phyloP scores from a whole-genome alignment of 116 monocot species.

The Iris pallida region DNA sequence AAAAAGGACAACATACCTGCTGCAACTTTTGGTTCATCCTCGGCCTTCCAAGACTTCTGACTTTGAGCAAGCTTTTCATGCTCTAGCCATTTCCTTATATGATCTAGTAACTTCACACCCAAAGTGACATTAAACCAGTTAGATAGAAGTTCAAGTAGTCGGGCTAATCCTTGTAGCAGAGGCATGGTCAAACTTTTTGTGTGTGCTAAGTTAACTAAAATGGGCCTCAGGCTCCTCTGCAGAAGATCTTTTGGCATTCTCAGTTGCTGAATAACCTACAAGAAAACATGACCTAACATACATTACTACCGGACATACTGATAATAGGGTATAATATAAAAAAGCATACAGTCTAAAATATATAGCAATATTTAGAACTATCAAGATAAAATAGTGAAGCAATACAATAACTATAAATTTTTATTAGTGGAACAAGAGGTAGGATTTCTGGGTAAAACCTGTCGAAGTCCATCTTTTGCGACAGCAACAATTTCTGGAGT shows the following conservation, averaged over 20 bases:
- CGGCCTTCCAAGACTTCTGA: constrained; percentile 94
- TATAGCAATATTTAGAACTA: too few species aligned
- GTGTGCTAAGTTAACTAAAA: constrained; percentile 87
- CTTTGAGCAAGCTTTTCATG: constrained; percentile 96
- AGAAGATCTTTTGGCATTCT: constrained; percentile 97
- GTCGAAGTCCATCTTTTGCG: constrained; percentile 97
- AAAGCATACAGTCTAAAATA: not conserved
- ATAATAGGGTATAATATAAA: not conserved
- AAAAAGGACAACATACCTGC: constrained; percentile 53
- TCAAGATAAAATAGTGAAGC: not conserved
- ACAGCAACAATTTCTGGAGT: constrained; percentile 97
- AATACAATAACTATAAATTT: constrained; percentile 6
- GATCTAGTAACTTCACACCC: constrained; percentile 89
- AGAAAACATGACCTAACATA: not conserved
- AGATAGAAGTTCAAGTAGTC: constrained; percentile 91
- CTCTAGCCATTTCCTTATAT: constrained; percentile 97
- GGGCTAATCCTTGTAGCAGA: constrained; percentile 92
- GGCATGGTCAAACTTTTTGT: constrained; percentile 96
- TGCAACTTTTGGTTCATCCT: constrained; percentile 98
- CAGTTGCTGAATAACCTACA: constrained; percentile 93
- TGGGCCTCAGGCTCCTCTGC: constrained; percentile 92
- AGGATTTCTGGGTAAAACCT: constrained; percentile 35
- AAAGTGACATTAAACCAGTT: constrained; percentile 98
- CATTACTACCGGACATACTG: not conserved
- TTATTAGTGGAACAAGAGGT: not conserved